A percentile compares a stretch with the other conserved stretches of the same genome.
phyloP scores from a whole-genome alignment of 169 alveolate genomes.

The Babesia divergens region DNA sequence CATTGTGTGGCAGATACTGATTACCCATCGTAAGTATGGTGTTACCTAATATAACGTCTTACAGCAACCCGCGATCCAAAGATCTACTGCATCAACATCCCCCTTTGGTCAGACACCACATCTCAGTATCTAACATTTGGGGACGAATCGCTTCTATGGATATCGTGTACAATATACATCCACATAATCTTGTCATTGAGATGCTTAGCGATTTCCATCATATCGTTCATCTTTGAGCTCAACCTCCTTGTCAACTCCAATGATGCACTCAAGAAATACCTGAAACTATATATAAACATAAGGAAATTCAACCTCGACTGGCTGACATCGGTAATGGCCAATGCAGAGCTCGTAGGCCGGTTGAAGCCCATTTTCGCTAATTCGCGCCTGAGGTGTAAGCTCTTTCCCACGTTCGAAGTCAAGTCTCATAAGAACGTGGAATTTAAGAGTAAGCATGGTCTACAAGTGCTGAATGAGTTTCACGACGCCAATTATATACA shows the following conservation, averaged over 20 bases:
- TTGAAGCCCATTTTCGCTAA: conserved; percentile 11
- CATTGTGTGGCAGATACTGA: conserved; percentile 68
- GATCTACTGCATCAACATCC: conserved; percentile 15
- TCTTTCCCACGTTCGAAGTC: background rate
- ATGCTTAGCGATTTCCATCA: conserved; percentile 42
- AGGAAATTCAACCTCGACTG: conserved; percentile 60
- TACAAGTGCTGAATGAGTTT: conserved; percentile 6
- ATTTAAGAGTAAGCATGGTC: background rate
- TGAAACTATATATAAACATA: conserved; percentile 36
- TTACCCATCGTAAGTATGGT: conserved; percentile 35
- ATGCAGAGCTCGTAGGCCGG: conserved; percentile 30
- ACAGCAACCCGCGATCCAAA: background rate
- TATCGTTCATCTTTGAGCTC: conserved; percentile 51
- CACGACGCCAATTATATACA: conserved; percentile 4
- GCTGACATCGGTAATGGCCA: conserved; percentile 43
- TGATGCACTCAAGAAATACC: conserved; percentile 55
- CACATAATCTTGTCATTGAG: conserved; percentile 51
- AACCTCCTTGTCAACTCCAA: conserved; percentile 55
- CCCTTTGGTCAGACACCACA: background rate
- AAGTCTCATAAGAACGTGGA: background rate
- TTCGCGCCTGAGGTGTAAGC: background rate
- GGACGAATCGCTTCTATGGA: conserved; percentile 40
- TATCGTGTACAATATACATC: conserved; percentile 53
- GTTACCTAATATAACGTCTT: background rate
- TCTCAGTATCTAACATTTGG: conserved; percentile 18